Conservation (phyloP, 495 filamentous ascomycete species). For the Xylaria venustula region DNA sequence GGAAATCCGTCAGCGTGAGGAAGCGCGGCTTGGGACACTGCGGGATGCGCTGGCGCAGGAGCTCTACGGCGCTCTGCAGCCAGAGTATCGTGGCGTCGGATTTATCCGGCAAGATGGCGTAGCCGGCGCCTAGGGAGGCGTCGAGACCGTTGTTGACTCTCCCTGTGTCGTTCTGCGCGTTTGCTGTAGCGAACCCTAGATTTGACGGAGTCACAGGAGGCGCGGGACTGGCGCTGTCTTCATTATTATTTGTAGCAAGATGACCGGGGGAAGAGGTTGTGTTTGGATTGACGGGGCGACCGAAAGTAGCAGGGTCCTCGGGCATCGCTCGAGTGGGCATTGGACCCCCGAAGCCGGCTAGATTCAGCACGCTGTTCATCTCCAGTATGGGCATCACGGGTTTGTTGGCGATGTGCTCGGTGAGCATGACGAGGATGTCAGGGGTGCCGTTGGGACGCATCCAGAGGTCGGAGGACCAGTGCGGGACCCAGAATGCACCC, state of each 20-base stretch:
- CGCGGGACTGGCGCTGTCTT: background rate
- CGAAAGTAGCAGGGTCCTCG: background rate
- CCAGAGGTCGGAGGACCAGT: constrained; percentile 28
- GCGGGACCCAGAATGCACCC: constrained; percentile 33
- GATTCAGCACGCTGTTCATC: constrained; percentile 27
- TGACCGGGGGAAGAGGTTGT: background rate
- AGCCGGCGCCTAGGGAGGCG: constrained; percentile 26
- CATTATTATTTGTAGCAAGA: background rate
- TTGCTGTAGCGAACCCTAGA: background rate
- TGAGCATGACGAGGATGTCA: constrained; percentile 30
- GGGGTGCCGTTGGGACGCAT: constrained; percentile 23
- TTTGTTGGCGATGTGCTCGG: constrained; percentile 29
- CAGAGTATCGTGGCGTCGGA: constrained; percentile 26
- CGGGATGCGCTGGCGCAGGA: constrained; percentile 25
- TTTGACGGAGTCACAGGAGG: background rate
- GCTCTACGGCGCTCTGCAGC: constrained; percentile 28
- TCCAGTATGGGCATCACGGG: constrained; percentile 28
- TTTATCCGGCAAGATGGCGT: constrained; percentile 31
- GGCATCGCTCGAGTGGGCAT: constrained; percentile 2
- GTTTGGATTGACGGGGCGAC: background rate
- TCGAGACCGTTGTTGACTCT: constrained; percentile 16
- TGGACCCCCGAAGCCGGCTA: background rate
- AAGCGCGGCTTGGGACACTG: constrained; percentile 24
- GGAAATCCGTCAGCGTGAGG: constrained; percentile 29
- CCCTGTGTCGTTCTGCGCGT: background rate